Percentiles rank a stretch among this genome's conserved stretches.
Conservation (phyloP, 768 basidiomycete genomes). For the Collybia nuda region DNA sequence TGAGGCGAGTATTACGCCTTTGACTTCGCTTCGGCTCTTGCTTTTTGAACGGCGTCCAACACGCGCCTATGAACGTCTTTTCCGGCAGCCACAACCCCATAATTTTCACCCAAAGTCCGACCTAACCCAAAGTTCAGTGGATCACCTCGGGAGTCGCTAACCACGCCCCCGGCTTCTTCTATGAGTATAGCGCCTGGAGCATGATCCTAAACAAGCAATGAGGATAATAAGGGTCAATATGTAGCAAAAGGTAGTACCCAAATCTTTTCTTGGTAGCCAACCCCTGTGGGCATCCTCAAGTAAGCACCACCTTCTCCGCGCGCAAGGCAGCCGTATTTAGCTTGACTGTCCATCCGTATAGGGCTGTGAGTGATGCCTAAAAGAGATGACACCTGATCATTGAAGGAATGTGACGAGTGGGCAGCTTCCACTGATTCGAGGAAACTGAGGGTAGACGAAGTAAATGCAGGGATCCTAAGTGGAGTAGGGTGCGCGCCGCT, state of each 20-base stretch:
- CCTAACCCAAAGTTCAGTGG: conserved; percentile 86
- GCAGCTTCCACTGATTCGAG: conserved; percentile 92
- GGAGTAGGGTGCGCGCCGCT: conserved; percentile 45
- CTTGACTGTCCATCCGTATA: conserved; percentile 92
- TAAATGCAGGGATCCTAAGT: conserved; percentile 52
- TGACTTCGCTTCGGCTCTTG: conserved; percentile 33
- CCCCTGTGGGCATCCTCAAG: conserved; percentile 74
- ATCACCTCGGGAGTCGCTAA: conserved; percentile 80
- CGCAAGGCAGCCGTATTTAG: conserved; percentile 87
- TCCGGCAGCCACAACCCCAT: conserved; percentile 83
- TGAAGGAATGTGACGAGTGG: conserved; percentile 89
- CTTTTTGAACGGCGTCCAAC: conserved; percentile 72
- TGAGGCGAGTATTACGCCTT: conserved; percentile 19
- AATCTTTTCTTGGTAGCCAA: conserved; percentile 91
- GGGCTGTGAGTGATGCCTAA: conserved; percentile 67
- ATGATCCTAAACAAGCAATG: conserved; percentile 63
- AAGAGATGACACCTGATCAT: conserved; percentile 64
- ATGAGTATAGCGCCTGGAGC: conserved; percentile 85
- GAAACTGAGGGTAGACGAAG: conserved; percentile 55
- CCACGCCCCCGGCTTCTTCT: conserved; percentile 85
- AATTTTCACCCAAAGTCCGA: conserved; percentile 81
- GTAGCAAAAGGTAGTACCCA: conserved; percentile 57
- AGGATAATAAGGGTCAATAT: not conserved
- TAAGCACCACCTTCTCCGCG: conserved; percentile 87
- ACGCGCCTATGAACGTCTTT: conserved; percentile 68